phyloP scores from a whole-genome alignment of 257 asterid genomes.

The Solanum medicagineum region DNA sequence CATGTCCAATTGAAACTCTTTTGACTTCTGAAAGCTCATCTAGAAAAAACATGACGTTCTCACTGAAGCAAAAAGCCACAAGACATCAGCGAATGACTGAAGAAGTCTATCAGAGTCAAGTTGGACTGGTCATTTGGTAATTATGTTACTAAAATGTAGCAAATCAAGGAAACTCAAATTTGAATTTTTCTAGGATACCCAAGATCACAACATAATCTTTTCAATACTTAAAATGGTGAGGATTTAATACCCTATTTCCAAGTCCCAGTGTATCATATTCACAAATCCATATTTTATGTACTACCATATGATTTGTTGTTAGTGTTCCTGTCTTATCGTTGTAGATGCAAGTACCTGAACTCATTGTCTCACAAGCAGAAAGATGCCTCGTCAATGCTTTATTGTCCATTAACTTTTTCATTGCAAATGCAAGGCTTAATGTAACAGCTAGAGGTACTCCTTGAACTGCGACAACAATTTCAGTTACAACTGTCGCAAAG shows the following conservation, averaged over 20 bases:
- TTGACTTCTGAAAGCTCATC: slow-evolving; percentile 75
- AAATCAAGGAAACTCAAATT: not conserved
- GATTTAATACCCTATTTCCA: not conserved
- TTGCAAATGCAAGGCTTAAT: too few species aligned
- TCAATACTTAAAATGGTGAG: not conserved
- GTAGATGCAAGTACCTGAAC: too few species aligned
- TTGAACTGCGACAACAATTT: too few species aligned
- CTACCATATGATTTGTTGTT: too few species aligned
- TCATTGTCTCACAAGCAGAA: too few species aligned
- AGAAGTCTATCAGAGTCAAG: not conserved
- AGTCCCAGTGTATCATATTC: not conserved
- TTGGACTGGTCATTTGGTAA: not conserved
- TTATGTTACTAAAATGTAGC: not conserved
- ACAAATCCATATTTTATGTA: too few species aligned
- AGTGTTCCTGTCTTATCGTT: too few species aligned
- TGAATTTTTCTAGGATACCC: not conserved
- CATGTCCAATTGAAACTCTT: slow-evolving; percentile 70
- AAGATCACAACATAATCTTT: not conserved
- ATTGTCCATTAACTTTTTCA: too few species aligned
- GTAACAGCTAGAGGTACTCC: too few species aligned
- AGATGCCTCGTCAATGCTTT: too few species aligned
- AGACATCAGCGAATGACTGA: not conserved
- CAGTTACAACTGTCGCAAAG: too few species aligned
- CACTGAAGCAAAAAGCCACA: slow-evolving; percentile 34
- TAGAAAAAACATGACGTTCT: slow-evolving; percentile 52